These are phyloP conservation scores for Suillus decipiens DNA, from an alignment of 768 basidiomycete genomes.

Conservation along the genomic window DNA sequence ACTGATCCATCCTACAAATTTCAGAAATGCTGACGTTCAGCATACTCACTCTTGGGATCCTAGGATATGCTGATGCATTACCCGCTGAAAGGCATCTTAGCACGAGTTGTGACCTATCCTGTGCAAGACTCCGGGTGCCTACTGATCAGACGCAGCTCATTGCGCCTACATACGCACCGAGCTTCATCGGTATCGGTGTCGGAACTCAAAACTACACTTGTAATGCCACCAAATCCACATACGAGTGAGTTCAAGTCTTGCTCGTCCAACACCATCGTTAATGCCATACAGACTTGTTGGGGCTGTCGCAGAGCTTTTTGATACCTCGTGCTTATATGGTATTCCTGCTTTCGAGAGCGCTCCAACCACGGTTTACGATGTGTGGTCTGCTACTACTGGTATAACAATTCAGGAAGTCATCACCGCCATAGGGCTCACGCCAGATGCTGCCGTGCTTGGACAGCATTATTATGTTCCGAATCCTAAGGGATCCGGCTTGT, in stretches of 20 bases:
- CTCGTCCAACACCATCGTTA: neutral
- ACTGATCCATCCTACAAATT: neutral
- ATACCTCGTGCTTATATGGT: constrained; percentile 49
- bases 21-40: neutral
- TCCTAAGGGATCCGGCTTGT: constrained; percentile 41
- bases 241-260: constrained; percentile 38
- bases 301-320: constrained; percentile 55
- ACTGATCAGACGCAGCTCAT: constrained; percentile 35
- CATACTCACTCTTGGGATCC: neutral
- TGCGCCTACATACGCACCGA: constrained; percentile 36
- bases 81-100: neutral
- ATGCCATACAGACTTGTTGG: constrained; percentile 42
- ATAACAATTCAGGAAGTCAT: constrained; percentile 23
- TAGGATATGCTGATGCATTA: constrained; percentile 3
- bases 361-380: constrained; percentile 34
- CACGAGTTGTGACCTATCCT: constrained; percentile 25
- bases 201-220: constrained; percentile 62
- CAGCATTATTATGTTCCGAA: constrained; percentile 61
- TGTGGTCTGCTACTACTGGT: constrained; percentile 29
- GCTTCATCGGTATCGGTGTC: constrained; percentile 47
- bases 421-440: constrained; percentile 12
- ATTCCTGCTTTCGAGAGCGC: constrained; percentile 30
- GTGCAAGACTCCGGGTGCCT: constrained; percentile 28
- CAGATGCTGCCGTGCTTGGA: constrained; percentile 35
- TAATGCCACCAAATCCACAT: constrained; percentile 40